Base-by-base conservation (phyloP, 2,329 filamentous ascomycete species). In the Calonectria multiphialidica region DNA sequence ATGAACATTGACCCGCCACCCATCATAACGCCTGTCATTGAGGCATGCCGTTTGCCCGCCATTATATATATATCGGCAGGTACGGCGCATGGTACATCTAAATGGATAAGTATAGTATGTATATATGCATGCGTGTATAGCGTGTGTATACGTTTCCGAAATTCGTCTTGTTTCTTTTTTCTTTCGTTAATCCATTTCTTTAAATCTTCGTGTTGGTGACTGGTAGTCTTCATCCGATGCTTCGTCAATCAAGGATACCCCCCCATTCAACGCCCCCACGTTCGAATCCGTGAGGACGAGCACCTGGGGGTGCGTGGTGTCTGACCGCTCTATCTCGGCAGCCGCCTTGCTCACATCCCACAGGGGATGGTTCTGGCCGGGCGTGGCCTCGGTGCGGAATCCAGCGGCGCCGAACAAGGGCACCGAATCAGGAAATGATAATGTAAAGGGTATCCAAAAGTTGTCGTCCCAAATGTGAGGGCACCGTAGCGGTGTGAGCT, bases 401-500 rank as follows among this genome's bases (percentile, higher is more conserved):
- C 83, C 83, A 1, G 81, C 81, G 8, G 70, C 72, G 4, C 71
- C 71, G 40, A 85, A 83, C 12, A 83, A 73, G 1, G 69, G 75
- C 8, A 79, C 70, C 0, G 77, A 75, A 21, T 80, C 78, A 1
- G 80, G 80, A 70, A 78, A 80, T 0, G 81, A 79, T 5, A 79
- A 37, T 2, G 79, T 78, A 53, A 84, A 83, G 1, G 81, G 81
- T 7, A 80, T 28, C 81, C 81, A 82, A 57, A 83, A 84, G 1
- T 71, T 74, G 25, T 74, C 75, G 37, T 70, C 67, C 50, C 75
- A 72, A 13, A 84, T 72, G 30, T 76, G 76, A 45, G 74, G 75
- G 15, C 72, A 75, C 18, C 75, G 71, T 18, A 70, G 67, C 2
- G 75, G 72, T 5, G 42, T 73, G 6, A 79, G 72, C 25, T 67